Conservation (phyloP, 495 filamentous ascomycete genomes). For the Friedmanniomyces endolithicus region DNA sequence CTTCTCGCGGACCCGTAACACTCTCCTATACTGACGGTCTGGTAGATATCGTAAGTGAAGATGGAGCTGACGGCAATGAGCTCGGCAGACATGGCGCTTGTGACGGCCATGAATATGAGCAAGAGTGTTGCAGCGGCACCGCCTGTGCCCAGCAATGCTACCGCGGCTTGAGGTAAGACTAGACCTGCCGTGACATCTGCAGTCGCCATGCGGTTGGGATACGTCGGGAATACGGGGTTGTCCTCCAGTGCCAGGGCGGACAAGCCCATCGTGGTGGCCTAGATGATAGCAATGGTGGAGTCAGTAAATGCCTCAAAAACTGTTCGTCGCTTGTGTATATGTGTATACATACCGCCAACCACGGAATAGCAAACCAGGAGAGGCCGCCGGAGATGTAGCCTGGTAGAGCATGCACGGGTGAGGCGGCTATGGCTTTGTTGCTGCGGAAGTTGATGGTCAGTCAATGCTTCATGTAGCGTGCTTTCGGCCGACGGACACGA, state of each 20-base stretch:
- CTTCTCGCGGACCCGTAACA: not conserved
- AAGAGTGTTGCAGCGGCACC: slow-evolving; percentile 74
- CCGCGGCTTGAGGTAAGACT: slow-evolving; percentile 77
- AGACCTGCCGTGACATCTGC: slow-evolving; percentile 75
- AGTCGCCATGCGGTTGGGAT: slow-evolving; percentile 55
- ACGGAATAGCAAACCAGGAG: slow-evolving; percentile 92
- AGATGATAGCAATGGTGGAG: slow-evolving; percentile 14
- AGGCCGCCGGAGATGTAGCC: slow-evolving; percentile 87
- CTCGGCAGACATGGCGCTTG: slow-evolving; percentile 76
- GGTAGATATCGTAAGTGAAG: slow-evolving; percentile 78
- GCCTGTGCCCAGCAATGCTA: slow-evolving; percentile 78
- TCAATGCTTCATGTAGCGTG: not conserved
- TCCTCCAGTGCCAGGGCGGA: slow-evolving; percentile 71
- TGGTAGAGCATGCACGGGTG: slow-evolving; percentile 75
- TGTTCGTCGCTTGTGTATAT: too few relatives aligned
- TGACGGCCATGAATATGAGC: slow-evolving; percentile 94
- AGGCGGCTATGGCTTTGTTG: slow-evolving; percentile 92
- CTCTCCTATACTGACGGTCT: slow-evolving; percentile 25
- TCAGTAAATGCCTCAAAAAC: too few relatives aligned
- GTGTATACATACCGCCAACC: slow-evolving; percentile 38
- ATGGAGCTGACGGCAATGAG: slow-evolving; percentile 88
- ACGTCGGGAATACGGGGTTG: slow-evolving; percentile 60
- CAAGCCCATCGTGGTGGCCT: slow-evolving; percentile 88
- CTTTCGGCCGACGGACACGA: too few relatives aligned
- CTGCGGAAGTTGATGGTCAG: slow-evolving; percentile 44